Base-by-base conservation (phyloP, 169 alveolate genomes). In the Plasmodium berghei region DNA sequence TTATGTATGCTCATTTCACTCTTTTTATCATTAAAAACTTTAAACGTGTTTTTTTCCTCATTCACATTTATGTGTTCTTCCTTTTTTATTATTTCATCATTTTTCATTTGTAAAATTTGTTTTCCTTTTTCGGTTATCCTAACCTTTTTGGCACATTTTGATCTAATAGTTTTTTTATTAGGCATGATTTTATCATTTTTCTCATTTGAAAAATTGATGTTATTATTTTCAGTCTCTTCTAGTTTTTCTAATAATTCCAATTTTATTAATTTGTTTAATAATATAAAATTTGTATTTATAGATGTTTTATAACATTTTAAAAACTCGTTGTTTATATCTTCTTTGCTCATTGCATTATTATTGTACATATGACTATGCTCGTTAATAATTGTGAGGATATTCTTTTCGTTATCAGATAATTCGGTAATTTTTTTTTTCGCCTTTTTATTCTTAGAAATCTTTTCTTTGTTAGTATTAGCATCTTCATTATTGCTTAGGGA, bases 101-200 rank as follows among this genome's bases (percentile, higher is more conserved):
- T 52, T 62, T 59, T 64, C 10, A 16, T 55, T 16, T 59, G 66
- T 10, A 83, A 45, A 72, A 52, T 55, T 9, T 66, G 56, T 26
- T 48, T 83, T 71, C 90, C 90, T 63, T 66, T 83, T 48, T 16
- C 56, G 22, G 90, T 83, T 63, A 83, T 56, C 62, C 28, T 66
- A 42, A 83, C 52, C 55, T 83, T 83, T 6, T 56, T 83, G 58
- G 67, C n/a, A 24, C 52, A 34, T 69, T 83, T 66, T 61, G 42
- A 40, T 46, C 69, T 83, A 24, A 24, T 46, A 52, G 48, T 67
- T 22, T 55, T 83, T 40, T 46, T 6, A 28, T 63, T 75, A 54
- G 89, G 26, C n/a, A 63, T 9, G 18, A 26, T 45, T n/a, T 16
- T 9, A 34, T 14, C n/a, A 18, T 54, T 26, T n/a, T 54, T 22